A percentile compares a stretch with the other conserved stretches of the same genome.
These are phyloP conservation scores for Phytophthora pinifolia DNA, from an alignment of 352 stramenopile genomes.

Conservation along the genomic window DNA sequence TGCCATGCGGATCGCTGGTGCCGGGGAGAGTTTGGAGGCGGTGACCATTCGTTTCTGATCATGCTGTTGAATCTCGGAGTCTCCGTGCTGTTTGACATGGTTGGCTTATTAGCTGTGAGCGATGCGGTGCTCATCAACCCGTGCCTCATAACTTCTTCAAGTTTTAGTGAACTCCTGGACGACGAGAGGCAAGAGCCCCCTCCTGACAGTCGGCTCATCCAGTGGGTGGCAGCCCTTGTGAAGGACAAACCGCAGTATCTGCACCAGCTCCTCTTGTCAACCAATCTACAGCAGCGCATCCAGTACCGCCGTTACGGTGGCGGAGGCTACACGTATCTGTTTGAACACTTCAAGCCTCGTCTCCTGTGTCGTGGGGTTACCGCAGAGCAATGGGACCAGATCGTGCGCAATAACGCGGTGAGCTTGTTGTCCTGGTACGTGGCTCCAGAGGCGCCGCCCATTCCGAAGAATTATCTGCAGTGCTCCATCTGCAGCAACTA, in stretches of 20 bases:
- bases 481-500: constrained; percentile 72
- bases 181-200: constrained; percentile 30
- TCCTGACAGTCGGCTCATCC: constrained; percentile 42
- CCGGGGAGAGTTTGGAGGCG: constrained; percentile 13
- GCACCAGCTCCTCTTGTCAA: constrained; percentile 59
- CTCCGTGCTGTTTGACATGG: constrained; percentile 59
- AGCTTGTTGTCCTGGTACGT: constrained; percentile 64
- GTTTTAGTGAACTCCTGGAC: not conserved
- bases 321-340: constrained; percentile 63
- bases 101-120: constrained; percentile 66
- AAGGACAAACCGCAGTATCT: constrained; percentile 25
- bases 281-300: constrained; percentile 59
- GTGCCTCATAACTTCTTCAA: constrained; percentile 2
- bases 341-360: constrained; percentile 48
- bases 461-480: constrained; percentile 72
- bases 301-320: constrained; percentile 74
- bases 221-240: constrained; percentile 37
- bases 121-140: constrained; percentile 49
- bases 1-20: constrained; percentile 77
- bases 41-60: constrained; percentile 37
- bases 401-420: constrained; percentile 48
- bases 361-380: constrained; percentile 39
- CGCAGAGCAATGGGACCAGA: constrained; percentile 37
- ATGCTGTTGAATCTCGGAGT: constrained; percentile 41
- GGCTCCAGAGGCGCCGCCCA: constrained; percentile 43